Base-by-base conservation (phyloP, 345 rosid genomes). In the Heritiera littoralis region DNA sequence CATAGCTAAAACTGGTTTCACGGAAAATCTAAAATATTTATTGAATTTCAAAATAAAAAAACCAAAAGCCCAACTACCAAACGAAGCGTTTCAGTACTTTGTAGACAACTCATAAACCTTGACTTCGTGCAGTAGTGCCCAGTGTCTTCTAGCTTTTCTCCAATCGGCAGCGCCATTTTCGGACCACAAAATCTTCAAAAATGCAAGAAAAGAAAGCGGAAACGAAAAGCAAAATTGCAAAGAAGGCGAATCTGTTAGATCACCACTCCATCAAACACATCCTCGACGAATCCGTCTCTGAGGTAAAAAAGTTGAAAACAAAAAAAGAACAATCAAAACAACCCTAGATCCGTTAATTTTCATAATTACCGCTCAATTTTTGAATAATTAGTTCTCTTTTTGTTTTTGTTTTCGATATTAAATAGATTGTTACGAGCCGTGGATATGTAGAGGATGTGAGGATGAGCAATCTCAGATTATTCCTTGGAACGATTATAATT, bases 241-340 rank as follows among this genome's bases (percentile, higher is more conserved):
- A 90, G 92, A 94, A 94, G 84, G 89, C 94, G 52, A 96, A 94
- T 86, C 93, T 96, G 32, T 79, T 94, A 66, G 99, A 96, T 87
- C 98, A 94, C 84, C 82, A 93, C 89, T 93, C 98, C 46, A 90
- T 97, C 89, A 97, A 97, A 85, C 95, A 97, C 87, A 72, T 89
- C 77, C 98, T 97, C 59, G 99, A 97, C 75, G 99, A 96, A 85
- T 87, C 95, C 76, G 95, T 90, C 80, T 84, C 98, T 35, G 98
- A 94, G 90, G 99, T 96, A 83, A 75, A 81, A 2, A 40, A 11
- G 5, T 66, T 66, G 30, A 66, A 59, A 3, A 23, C 28, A 5
- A 2, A 23, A n/a, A n/a, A 45, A 35, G 38, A 35, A 35, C 38
- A 46, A 69, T 9, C 63, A 65, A 9, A 43, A 1, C 6, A 23